Conservation (phyloP, 495 filamentous ascomycete genomes). For the Tuber umbilicatum region DNA sequence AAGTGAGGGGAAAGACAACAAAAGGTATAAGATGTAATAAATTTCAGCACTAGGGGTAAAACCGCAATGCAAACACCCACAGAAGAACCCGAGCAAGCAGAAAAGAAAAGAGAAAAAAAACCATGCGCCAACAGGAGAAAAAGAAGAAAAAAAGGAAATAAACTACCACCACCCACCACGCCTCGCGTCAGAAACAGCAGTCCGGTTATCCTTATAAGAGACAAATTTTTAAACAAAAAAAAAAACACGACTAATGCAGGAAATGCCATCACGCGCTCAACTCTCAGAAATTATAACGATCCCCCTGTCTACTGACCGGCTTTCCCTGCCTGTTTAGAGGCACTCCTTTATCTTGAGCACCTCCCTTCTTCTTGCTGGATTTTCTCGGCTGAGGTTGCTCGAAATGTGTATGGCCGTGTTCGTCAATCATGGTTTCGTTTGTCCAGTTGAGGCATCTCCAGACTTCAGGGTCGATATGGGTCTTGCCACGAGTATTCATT, state of each 20-base stretch:
- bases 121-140: constrained; percentile 1
- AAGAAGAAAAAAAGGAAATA: neutral
- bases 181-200: neutral
- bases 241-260: neutral
- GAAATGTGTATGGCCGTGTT: constrained; percentile 76
- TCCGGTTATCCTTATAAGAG: neutral
- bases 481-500: constrained; percentile 70
- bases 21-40: constrained; percentile 10
- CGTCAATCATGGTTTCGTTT: constrained; percentile 67
- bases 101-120: neutral
- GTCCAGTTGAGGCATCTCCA: constrained; percentile 76
- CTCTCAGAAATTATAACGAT: constrained; percentile 45
- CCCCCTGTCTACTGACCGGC: constrained; percentile 40
- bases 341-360: constrained; percentile 32
- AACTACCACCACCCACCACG: neutral
- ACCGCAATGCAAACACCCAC: constrained; percentile 1
- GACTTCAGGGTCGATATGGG: constrained; percentile 53
- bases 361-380: constrained; percentile 50
- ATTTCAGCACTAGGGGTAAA: constrained; percentile 3
- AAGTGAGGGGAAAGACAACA: constrained; percentile 3
- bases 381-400: constrained; percentile 63
- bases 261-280: constrained; percentile 21
- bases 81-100: neutral
- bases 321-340: constrained; percentile 40
- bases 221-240: constrained; percentile 3